Evolutionary conservation across 495 filamentous ascomycete genomes (phyloP).

Genomic region (Neurospora tetraspora): DNA sequence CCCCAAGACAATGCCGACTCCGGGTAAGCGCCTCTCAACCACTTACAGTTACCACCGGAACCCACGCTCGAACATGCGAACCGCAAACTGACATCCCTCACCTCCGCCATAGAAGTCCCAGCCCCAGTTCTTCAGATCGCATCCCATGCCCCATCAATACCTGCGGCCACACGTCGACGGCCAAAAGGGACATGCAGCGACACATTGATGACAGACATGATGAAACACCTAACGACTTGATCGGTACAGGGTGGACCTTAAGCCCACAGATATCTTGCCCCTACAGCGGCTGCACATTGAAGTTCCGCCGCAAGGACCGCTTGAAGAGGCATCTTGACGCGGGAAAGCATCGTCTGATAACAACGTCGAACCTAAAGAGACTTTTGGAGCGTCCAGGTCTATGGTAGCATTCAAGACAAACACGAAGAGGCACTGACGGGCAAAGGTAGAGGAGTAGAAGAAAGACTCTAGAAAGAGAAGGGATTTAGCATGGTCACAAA

Average conservation of each 20-base stretch:
- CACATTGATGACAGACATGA: neutral
- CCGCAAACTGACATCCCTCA: neutral
- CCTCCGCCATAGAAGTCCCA: neutral
- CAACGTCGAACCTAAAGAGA: too few species aligned
- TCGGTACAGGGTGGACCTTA: neutral
- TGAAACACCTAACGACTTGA: neutral
- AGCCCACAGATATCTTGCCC: neutral
- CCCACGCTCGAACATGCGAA: neutral
- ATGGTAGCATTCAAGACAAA: too few species aligned
- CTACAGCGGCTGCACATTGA: rapidly evolving
- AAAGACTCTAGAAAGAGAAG: too few species aligned
- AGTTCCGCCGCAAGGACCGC: neutral
- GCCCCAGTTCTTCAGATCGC: neutral
- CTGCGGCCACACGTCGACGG: neutral
- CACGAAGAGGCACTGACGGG: too few species aligned
- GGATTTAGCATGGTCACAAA: too few species aligned
- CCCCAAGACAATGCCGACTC: neutral
- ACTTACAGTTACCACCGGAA: neutral
- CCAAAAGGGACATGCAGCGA: neutral
- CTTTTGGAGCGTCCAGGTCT: too few species aligned
- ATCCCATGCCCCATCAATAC: neutral
- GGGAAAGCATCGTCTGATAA: neutral
- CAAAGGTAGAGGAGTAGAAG: too few species aligned
- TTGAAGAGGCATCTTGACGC: neutral
- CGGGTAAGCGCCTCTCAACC: neutral